Evolutionary conservation across 2,329 filamentous ascomycete species (phyloP), one percentile per base, ranked within the genome.

Genomic region (Aulographum hederae): DNA sequence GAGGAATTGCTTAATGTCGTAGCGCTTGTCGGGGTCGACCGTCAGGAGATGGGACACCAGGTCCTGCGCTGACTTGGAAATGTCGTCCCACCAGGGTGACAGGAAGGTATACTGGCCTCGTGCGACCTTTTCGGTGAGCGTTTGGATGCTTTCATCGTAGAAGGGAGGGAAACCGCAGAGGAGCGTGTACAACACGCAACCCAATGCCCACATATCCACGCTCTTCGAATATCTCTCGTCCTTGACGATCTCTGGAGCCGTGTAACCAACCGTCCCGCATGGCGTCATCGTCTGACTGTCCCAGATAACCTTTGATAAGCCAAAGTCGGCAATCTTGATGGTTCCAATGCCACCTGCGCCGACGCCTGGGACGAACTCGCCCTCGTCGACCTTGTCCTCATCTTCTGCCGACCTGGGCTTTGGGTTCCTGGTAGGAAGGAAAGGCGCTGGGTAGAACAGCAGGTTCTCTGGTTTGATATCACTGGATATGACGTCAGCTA

Each of bases 381-480:
- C 89, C 54, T 98, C 89, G 38, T 98, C 89, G 4, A 75, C 79
- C 61, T 98, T 98, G 49, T 95, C 86, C 56, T 98, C 89, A 43
- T 98, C 89, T 18, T 89, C 89, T 2, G 84, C 74, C 35, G 76
- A 73, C 49, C 67, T 77, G 2, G 82, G 81, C 55, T 82, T 82
- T 1, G 81, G 82, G 33, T 73, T 63, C 49, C 75, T 86, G 4
- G 79, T 76, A 0, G 85, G 80, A 14, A 91, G 56, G 39, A 89
- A 75, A 0, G 82, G 77, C 36, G 75, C 79, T 3, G 85, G 86
- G 43, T 81, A 80, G 56, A 94, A 98, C 3, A 98, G 63, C 34
- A 98, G 73, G 47, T 98, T 98, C 56, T 98, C 89, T 0, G 89
- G 89, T 57, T 98, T 98, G 58, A 98, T 98, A 51, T 94, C 85